These are phyloP conservation scores for Pythium graminicola DNA, from an alignment of 352 stramenopile genomes.

Conservation along the genomic window DNA sequence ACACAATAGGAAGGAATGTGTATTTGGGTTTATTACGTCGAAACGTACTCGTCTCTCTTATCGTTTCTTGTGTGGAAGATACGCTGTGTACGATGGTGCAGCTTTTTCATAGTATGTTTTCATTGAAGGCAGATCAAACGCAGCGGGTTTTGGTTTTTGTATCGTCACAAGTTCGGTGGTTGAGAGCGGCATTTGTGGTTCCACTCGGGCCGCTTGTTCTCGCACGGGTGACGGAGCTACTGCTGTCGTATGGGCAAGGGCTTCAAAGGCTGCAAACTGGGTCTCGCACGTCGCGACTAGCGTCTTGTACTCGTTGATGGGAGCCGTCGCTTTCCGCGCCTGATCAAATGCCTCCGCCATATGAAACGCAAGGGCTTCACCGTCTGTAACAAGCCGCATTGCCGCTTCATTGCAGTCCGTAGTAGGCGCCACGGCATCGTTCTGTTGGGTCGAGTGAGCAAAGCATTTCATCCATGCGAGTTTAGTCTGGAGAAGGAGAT, in stretches of 20 bases:
- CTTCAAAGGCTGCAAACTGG: slow-evolving; percentile 34
- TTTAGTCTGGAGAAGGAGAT: slow-evolving; percentile 44
- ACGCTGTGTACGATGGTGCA: slow-evolving; percentile 55
- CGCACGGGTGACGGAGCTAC: slow-evolving; percentile 8
- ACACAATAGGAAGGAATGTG: too few relatives aligned
- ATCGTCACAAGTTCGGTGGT: too few relatives aligned
- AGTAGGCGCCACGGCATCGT: not conserved
- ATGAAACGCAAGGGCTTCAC: slow-evolving; percentile 33
- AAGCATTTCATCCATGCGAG: slow-evolving; percentile 66
- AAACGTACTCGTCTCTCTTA: too few relatives aligned
- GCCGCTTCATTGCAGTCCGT: slow-evolving; percentile 5
- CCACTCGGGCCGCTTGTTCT: not conserved
- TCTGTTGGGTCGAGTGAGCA: slow-evolving; percentile 1
- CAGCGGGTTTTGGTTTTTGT: slow-evolving; percentile 7
- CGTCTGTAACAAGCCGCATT: slow-evolving; percentile 33
- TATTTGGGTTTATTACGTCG: too few relatives aligned
- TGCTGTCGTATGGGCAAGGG: slow-evolving; percentile 28
- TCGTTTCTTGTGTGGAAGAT: slow-evolving; percentile 26
- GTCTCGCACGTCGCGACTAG: slow-evolving; percentile 36
- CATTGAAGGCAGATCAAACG: slow-evolving; percentile 66
- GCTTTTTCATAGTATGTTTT: slow-evolving; percentile 52
- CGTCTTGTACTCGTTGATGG: slow-evolving; percentile 40
- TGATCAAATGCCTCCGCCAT: slow-evolving; percentile 39
- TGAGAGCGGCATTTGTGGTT: not conserved
- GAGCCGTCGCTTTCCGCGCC: slow-evolving; percentile 23